Percentiles rank a stretch among this genome's conserved stretches.
phyloP scores from a whole-genome alignment of 441 rosid genomes.

The Syzygium malaccense region DNA sequence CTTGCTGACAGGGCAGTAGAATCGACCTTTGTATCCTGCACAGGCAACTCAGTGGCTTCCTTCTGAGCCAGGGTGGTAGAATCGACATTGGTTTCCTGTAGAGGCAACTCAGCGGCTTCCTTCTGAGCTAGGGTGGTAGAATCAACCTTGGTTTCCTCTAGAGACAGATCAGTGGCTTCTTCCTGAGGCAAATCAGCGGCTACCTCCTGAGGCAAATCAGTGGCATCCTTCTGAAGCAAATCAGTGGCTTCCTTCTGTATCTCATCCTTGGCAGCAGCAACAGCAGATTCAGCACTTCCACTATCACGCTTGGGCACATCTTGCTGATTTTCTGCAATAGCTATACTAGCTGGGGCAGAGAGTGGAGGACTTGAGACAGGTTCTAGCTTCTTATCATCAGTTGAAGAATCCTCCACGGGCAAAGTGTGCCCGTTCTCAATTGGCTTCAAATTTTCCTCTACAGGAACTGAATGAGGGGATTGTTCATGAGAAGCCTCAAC shows the following conservation, averaged over 20 bases:
- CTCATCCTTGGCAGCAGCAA: background rate
- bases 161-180: background rate
- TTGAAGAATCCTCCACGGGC: slow-evolving; percentile 1
- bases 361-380: background rate
- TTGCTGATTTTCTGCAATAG: slow-evolving; percentile 19
- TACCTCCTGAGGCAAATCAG: slow-evolving; percentile 6
- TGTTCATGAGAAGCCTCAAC: slow-evolving; percentile 10
- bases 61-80: background rate
- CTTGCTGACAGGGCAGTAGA: slow-evolving; percentile 4
- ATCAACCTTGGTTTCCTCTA: background rate
- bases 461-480: slow-evolving; percentile 15
- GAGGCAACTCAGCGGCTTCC: slow-evolving; percentile 5
- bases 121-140: background rate
- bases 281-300: slow-evolving; percentile 14
- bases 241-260: slow-evolving; percentile 13
- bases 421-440: slow-evolving; percentile 4
- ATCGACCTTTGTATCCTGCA: background rate
- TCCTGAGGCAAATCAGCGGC: background rate
- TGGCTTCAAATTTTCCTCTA: slow-evolving; percentile 8
- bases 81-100: background rate
- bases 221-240: background rate
- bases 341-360: slow-evolving; percentile 8
- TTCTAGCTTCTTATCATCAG: slow-evolving; percentile 4
- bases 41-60: background rate
- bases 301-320: slow-evolving; percentile 13